Evolutionary conservation across 306 rosid genomes (phyloP).

Genomic region (Trifolium fragiferum): DNA sequence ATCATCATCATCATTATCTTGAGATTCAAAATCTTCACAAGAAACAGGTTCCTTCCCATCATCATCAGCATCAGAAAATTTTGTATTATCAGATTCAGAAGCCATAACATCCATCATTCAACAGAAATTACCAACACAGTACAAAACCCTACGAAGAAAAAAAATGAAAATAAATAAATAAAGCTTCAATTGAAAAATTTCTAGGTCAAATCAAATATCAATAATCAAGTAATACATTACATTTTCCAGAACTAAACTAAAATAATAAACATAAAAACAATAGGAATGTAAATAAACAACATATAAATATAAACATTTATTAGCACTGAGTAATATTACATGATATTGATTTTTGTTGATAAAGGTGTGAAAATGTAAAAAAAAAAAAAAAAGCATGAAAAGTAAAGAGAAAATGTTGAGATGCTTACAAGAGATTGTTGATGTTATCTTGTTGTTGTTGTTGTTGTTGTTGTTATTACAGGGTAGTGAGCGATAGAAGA

Average conservation of each 20-base stretch:
- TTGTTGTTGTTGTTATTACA: too few relatives aligned
- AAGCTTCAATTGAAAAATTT: background rate
- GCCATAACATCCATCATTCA: background rate
- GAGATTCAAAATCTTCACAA: background rate
- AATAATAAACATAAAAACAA: too few relatives aligned
- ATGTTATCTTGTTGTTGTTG: too few relatives aligned
- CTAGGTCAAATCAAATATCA: background rate
- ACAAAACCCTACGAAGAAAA: background rate
- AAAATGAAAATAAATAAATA: background rate
- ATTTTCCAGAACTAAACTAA: background rate
- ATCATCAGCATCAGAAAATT: background rate
- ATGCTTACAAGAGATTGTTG: too few relatives aligned
- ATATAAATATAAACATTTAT: too few relatives aligned
- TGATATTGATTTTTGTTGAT: background rate
- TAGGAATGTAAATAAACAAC: background rate
- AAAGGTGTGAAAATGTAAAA: too few relatives aligned
- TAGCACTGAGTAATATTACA: background rate
- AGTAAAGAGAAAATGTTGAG: too few relatives aligned
- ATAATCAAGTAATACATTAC: background rate
- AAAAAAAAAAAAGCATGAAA: too few relatives aligned
- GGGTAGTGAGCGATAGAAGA: too few relatives aligned
- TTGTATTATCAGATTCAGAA: too few relatives aligned
- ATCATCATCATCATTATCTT: conserved; percentile 1
- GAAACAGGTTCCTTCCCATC: background rate
- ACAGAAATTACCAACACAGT: background rate